Evolutionary conservation across 345 rosid genomes (phyloP).

Genomic region (Syzygium jambos): DNA sequence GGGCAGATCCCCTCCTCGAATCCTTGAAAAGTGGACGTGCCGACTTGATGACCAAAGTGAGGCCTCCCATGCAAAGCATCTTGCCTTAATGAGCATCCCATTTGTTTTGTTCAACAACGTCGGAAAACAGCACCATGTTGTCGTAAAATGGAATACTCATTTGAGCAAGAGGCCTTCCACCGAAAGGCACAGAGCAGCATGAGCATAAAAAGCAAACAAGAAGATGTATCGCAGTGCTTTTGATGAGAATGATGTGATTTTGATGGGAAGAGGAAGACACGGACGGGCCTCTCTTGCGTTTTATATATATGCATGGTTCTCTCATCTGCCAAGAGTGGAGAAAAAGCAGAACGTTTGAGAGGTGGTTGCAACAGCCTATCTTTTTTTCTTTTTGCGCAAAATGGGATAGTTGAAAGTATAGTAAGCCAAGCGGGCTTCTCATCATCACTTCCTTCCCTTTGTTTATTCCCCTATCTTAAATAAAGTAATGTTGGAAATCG

Average conservation of each 20-base stretch:
- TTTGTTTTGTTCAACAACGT: neutral
- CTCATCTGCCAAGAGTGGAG: slow-evolving; percentile 8
- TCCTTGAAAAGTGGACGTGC: neutral
- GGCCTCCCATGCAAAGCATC: slow-evolving; percentile 26
- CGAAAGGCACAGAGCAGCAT: neutral
- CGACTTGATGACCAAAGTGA: neutral
- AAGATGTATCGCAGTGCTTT: neutral
- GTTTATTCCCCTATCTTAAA: neutral
- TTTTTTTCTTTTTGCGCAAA: neutral
- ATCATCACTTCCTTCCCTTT: neutral
- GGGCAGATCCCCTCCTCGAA: neutral
- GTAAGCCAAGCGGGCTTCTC: neutral
- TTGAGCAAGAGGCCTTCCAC: slow-evolving; percentile 38
- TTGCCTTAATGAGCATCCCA: slow-evolving; percentile 34
- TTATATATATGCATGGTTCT: neutral
- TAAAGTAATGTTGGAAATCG: no score
- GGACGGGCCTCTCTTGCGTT: neutral
- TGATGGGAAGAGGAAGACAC: neutral
- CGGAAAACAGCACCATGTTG: neutral
- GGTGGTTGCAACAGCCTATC: slow-evolving; percentile 16
- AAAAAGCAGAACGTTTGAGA: neutral
- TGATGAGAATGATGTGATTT: neutral
- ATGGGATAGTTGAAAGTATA: neutral
- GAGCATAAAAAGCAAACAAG: neutral
- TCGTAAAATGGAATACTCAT: slow-evolving; percentile 35